phyloP scores from a whole-genome alignment of 2,329 filamentous ascomycete genomes.

The Microcera coccophila region DNA sequence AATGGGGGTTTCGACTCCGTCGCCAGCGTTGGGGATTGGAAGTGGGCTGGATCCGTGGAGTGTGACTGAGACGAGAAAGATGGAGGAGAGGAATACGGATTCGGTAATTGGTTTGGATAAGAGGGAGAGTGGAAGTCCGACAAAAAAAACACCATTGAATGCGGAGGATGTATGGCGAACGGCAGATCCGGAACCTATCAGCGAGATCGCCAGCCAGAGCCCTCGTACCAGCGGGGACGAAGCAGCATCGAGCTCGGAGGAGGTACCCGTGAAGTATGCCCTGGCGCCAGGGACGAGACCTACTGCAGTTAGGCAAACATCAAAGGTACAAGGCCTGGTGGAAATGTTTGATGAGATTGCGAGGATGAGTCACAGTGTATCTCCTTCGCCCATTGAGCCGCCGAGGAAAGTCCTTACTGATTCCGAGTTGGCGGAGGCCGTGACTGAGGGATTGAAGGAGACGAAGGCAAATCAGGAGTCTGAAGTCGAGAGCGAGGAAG shows the following conservation, averaged over 20 bases:
- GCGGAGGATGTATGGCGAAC: constrained; percentile 19
- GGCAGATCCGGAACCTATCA: neutral
- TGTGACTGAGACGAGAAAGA: constrained; percentile 2
- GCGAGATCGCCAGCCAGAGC: constrained; percentile 4
- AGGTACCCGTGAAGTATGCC: constrained; percentile 15
- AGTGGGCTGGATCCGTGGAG: neutral
- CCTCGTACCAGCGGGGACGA: constrained; percentile 12
- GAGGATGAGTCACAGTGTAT: constrained; percentile 17
- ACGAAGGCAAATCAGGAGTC: too few relatives aligned
- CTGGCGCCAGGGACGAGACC: constrained; percentile 9
- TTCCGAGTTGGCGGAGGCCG: neutral
- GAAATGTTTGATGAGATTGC: constrained; percentile 47
- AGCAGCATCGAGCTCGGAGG: constrained; percentile 17
- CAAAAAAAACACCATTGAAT: constrained; percentile 2
- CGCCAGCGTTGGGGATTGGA: constrained; percentile 12
- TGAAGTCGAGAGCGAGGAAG: too few relatives aligned
- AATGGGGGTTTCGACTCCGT: constrained; percentile 28
- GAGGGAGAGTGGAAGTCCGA: constrained; percentile 5
- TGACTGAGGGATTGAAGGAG: neutral
- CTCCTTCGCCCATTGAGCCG: constrained; percentile 20
- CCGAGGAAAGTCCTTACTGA: neutral
- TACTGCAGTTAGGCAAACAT: constrained; percentile 27
- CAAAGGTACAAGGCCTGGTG: constrained; percentile 50
- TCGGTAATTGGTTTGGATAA: constrained; percentile 29
- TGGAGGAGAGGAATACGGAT: constrained; percentile 24